phyloP scores from a whole-genome alignment of 2,329 filamentous ascomycete species.

The Fonsecaea nubica region DNA sequence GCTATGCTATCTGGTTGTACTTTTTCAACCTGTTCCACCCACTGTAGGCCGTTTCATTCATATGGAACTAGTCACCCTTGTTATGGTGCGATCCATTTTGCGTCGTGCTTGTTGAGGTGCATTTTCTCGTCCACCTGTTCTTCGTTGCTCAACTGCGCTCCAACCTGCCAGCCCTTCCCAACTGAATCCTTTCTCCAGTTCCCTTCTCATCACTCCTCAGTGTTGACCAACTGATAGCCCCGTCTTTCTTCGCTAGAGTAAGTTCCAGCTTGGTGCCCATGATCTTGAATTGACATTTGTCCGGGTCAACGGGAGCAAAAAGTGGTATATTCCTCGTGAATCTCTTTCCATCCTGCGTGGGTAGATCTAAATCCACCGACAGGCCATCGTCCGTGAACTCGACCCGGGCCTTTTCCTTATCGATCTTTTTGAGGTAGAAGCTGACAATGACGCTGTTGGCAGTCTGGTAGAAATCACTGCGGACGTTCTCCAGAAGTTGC shows the following conservation, averaged over 20 bases:
- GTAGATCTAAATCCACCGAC: constrained; percentile 74
- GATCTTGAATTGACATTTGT: constrained; percentile 77
- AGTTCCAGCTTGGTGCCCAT: constrained; percentile 90
- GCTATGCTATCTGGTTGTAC: constrained; percentile 13
- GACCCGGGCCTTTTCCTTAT: constrained; percentile 77
- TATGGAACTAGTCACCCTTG: background rate
- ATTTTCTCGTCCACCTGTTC: background rate
- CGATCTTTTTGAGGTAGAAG: constrained; percentile 96
- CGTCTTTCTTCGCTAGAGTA: constrained; percentile 71
- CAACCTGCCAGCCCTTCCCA: constrained; percentile 75
- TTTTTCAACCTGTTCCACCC: constrained; percentile 1
- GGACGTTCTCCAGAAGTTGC: constrained; percentile 44
- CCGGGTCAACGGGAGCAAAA: constrained; percentile 76
- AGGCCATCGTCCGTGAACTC: constrained; percentile 64
- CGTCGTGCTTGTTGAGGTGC: background rate
- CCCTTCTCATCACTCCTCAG: constrained; percentile 76
- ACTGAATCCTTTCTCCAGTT: constrained; percentile 83
- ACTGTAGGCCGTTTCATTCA: constrained; percentile 11
- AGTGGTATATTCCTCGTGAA: constrained; percentile 77
- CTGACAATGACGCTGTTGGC: constrained; percentile 82
- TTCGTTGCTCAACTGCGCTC: constrained; percentile 2
- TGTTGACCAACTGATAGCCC: constrained; percentile 76
- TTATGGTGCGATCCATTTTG: background rate
- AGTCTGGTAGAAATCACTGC: constrained; percentile 95
- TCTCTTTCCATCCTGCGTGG: constrained; percentile 84